These are phyloP conservation scores for Bruguiera hainesii DNA, from an alignment of 441 rosid genomes.

Conservation along the genomic window DNA sequence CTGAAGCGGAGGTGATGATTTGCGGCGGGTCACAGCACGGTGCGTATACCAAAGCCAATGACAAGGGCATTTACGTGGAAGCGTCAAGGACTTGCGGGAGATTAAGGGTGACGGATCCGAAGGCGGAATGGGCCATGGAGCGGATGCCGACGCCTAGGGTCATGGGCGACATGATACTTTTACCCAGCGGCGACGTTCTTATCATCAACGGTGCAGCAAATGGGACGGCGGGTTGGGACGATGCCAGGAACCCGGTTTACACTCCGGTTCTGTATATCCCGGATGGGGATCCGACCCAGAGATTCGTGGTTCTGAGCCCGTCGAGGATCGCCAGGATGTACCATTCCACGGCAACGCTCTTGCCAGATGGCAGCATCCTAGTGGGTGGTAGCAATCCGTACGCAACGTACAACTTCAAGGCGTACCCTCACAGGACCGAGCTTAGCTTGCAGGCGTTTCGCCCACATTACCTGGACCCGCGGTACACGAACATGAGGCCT, in stretches of 20 bases:
- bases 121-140: slow-evolving; percentile 51
- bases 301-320: slow-evolving; percentile 56
- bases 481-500: slow-evolving; percentile 39
- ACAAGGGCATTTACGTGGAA: slow-evolving; percentile 31
- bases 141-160: slow-evolving; percentile 49
- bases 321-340: slow-evolving; percentile 62
- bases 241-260: slow-evolving; percentile 34
- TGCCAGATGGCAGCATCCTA: slow-evolving; percentile 74
- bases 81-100: slow-evolving; percentile 67
- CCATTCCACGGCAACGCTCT: slow-evolving; percentile 64
- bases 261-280: slow-evolving; percentile 46
- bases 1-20: slow-evolving; percentile 47
- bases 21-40: slow-evolving; percentile 72
- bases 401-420: slow-evolving; percentile 55
- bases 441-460: slow-evolving; percentile 73
- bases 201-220: slow-evolving; percentile 45
- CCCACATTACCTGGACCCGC: slow-evolving; percentile 57
- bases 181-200: slow-evolving; percentile 44
- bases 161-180: slow-evolving; percentile 43
- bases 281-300: slow-evolving; percentile 27
- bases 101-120: slow-evolving; percentile 49
- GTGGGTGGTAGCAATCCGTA: slow-evolving; percentile 94
- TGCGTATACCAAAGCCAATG: slow-evolving; percentile 35
- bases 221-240: slow-evolving; percentile 57
- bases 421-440: slow-evolving; percentile 58